Percentiles rank a stretch among this genome's conserved stretches.
phyloP scores from a whole-genome alignment of 164 flowering plant genomes.

The Aristolochia contorta region DNA sequence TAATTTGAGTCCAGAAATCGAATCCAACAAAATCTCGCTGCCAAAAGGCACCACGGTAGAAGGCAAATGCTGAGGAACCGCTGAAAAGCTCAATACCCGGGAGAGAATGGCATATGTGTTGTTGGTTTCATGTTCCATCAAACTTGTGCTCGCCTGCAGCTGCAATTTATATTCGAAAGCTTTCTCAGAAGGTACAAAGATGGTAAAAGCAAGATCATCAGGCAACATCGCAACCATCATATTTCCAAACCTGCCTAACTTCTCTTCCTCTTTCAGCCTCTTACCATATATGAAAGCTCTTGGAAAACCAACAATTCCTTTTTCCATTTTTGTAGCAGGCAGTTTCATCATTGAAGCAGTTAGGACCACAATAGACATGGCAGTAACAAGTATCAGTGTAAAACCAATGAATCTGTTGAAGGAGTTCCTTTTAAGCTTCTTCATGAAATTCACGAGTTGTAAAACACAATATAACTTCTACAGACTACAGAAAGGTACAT shows the following conservation, averaged over 20 bases:
- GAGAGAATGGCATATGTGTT: slow-evolving; percentile 55
- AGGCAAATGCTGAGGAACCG: slow-evolving; percentile 43
- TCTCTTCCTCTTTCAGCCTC: slow-evolving; percentile 6
- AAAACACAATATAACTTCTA: background rate
- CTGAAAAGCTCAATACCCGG: slow-evolving; percentile 60
- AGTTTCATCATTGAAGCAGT: slow-evolving; percentile 34
- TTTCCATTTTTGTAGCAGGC: slow-evolving; percentile 30
- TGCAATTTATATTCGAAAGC: slow-evolving; percentile 54
- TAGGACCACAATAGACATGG: slow-evolving; percentile 34
- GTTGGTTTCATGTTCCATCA: slow-evolving; percentile 21
- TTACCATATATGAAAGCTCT: slow-evolving; percentile 8
- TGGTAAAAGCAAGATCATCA: slow-evolving; percentile 68
- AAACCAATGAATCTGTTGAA: slow-evolving; percentile 30
- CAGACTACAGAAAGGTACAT: background rate
- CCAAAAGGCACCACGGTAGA: slow-evolving; percentile 25
- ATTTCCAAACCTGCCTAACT: slow-evolving; percentile 50
- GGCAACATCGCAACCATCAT: slow-evolving; percentile 82
- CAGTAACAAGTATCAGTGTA: slow-evolving; percentile 23
- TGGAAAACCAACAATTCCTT: slow-evolving; percentile 1
- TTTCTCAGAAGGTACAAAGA: slow-evolving; percentile 63
- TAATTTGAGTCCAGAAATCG: slow-evolving; percentile 56
- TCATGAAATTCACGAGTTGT: slow-evolving; percentile 12
- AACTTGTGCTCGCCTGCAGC: slow-evolving; percentile 27
- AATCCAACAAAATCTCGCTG: slow-evolving; percentile 41
- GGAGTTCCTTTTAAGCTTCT: slow-evolving; percentile 23